These are phyloP conservation scores for Shiraia sp. DNA, from an alignment of 2,329 filamentous ascomycete genomes.

Conservation along the genomic window DNA sequence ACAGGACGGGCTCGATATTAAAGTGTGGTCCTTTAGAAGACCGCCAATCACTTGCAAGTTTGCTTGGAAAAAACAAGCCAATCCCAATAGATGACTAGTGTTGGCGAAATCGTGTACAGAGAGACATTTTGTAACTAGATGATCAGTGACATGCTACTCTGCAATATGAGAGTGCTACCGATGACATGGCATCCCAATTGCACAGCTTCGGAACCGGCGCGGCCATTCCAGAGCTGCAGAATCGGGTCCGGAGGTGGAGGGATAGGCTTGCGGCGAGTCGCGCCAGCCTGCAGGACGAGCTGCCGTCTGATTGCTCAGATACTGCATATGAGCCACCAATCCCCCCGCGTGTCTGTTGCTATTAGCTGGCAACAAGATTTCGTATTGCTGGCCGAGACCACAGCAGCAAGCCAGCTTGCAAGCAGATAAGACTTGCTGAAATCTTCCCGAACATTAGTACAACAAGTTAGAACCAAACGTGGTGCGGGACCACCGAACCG, in stretches of 20 bases:
- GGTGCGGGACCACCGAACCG: neutral
- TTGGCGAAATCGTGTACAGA: no score
- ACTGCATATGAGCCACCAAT: neutral
- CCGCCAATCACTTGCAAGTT: no score
- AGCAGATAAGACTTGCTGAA: neutral
- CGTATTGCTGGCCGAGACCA: neutral
- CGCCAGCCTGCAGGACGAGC: neutral
- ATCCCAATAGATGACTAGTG: no score
- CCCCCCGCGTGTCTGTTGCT: neutral
- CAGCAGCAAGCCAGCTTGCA: no score
- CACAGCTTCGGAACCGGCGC: slow-evolving; percentile 5
- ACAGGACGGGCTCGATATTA: neutral
- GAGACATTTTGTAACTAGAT: neutral
- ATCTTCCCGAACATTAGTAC: neutral
- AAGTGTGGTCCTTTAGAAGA: neutral
- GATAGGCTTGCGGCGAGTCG: neutral
- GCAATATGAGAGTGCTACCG: slow-evolving; percentile 20
- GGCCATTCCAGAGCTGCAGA: slow-evolving; percentile 16
- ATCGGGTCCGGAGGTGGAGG: slow-evolving; percentile 14
- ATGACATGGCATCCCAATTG: slow-evolving; percentile 19
- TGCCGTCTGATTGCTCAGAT: neutral
- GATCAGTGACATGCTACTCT: neutral
- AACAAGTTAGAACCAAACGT: slow-evolving; percentile 2
- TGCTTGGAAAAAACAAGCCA: no score
- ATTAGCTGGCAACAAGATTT: neutral